Percentiles rank a stretch among this genome's conserved stretches.
Conservation (phyloP, 371 early-diverging fungal genomes). For the Mortierella sp. region DNA sequence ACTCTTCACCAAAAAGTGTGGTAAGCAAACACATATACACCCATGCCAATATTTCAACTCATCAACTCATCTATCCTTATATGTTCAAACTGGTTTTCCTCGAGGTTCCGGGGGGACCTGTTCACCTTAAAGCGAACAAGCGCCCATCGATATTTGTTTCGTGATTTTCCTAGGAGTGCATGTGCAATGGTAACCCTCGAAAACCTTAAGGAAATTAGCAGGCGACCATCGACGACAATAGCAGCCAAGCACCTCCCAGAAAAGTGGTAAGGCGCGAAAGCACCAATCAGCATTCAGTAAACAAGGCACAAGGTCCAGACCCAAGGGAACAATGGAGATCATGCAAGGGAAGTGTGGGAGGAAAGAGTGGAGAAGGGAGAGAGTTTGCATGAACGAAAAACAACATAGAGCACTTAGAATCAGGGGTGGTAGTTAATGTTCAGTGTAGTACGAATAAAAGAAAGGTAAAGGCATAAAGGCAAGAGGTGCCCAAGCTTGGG, state of each 20-base stretch:
- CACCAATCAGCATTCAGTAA: background rate
- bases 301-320: background rate
- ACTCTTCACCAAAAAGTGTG: background rate
- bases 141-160: background rate
- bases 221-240: background rate
- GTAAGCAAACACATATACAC: background rate
- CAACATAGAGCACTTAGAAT: background rate
- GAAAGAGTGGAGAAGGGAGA: background rate
- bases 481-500: background rate
- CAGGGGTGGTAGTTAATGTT: background rate
- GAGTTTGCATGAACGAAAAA: constrained; percentile 5
- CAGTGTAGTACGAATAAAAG: background rate
- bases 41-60: background rate
- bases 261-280: background rate
- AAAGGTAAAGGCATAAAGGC: background rate
- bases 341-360: background rate
- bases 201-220: background rate
- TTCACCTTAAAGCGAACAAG: too few relatives aligned
- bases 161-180: background rate
- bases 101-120: background rate
- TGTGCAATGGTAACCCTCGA: background rate
- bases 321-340: background rate
- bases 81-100: background rate
- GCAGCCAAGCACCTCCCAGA: background rate
- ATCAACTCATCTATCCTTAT: background rate